Evolutionary conservation across 2,329 filamentous ascomycete genomes (phyloP).

Genomic region (Xylaria sp.): DNA sequence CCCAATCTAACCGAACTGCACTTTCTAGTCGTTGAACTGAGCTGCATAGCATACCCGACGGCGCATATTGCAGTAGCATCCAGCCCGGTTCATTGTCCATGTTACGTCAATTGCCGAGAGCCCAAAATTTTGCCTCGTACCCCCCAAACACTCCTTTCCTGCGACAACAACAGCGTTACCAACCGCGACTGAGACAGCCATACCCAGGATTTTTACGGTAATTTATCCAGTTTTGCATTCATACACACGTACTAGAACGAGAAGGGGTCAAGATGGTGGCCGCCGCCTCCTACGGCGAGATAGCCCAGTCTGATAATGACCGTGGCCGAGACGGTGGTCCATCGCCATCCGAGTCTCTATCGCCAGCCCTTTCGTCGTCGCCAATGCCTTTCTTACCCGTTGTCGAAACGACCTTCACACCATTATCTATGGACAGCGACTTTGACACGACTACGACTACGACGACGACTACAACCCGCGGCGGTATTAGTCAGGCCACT

Average conservation of each 20-base stretch:
- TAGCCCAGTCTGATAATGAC: slow-evolving; percentile 43
- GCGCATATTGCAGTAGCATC: slow-evolving; percentile 21
- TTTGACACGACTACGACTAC: slow-evolving; percentile 19
- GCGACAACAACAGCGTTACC: slow-evolving; percentile 12
- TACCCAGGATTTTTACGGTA: neutral
- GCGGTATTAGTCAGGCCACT: slow-evolving; percentile 24
- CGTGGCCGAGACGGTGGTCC: slow-evolving; percentile 41
- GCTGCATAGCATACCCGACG: slow-evolving; percentile 26
- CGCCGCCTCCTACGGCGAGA: slow-evolving; percentile 41
- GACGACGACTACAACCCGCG: slow-evolving; percentile 1
- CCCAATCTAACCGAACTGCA: neutral
- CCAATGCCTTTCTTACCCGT: slow-evolving; percentile 47
- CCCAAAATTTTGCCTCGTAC: slow-evolving; percentile 26
- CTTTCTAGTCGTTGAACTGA: slow-evolving; percentile 5
- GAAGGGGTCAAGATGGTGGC: slow-evolving; percentile 40
- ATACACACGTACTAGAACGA: slow-evolving; percentile 8
- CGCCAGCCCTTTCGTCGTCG: slow-evolving; percentile 46
- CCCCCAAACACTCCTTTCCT: slow-evolving; percentile 25
- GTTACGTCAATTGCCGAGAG: slow-evolving; percentile 32
- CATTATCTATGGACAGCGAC: slow-evolving; percentile 49
- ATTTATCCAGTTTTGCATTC: slow-evolving; percentile 2
- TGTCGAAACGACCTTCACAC: slow-evolving; percentile 46
- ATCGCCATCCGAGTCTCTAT: slow-evolving; percentile 43
- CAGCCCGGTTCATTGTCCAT: slow-evolving; percentile 24
- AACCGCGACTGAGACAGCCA: slow-evolving; percentile 11